Evolutionary conservation across 169 alveolate genomes (phyloP).

Genomic region (Eimeria sp.): DNA sequence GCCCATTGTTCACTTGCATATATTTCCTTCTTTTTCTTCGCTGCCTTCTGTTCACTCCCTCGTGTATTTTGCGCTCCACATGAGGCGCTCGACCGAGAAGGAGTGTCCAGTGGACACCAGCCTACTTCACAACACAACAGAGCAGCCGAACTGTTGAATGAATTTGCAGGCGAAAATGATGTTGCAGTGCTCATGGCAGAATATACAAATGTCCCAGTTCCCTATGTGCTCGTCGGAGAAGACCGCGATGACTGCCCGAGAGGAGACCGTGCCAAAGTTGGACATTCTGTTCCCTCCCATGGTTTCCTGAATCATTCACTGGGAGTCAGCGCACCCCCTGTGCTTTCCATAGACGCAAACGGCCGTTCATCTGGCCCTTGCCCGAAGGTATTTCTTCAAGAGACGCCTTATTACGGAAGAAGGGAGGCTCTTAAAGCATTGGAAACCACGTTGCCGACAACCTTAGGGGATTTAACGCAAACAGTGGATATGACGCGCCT

Average conservation of each 20-base stretch:
- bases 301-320: neutral
- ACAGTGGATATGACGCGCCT: constrained; percentile 49
- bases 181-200: constrained; percentile 50
- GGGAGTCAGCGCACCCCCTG: neutral
- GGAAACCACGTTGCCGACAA: neutral
- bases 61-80: neutral
- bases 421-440: neutral
- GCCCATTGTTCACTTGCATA: neutral
- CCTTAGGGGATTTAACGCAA: constrained; percentile 16
- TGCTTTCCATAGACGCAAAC: neutral
- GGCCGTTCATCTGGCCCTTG: constrained; percentile 59
- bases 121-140: neutral
- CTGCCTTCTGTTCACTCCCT: neutral
- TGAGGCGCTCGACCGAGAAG: neutral
- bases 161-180: constrained; percentile 43
- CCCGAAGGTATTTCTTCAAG: constrained; percentile 1
- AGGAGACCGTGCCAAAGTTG: neutral
- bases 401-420: constrained; percentile 40
- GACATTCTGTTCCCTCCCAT: neutral
- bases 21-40: neutral
- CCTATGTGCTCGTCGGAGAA: constrained; percentile 9
- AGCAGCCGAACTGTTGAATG: constrained; percentile 45
- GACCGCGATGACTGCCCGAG: constrained; percentile 11
- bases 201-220: neutral
- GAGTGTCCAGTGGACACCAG: constrained; percentile 6